Evolutionary conservation across 78 protist genomes (phyloP), one percentile per base, ranked within the genome.

Genomic region (Trichosphaerium sp.): DNA sequence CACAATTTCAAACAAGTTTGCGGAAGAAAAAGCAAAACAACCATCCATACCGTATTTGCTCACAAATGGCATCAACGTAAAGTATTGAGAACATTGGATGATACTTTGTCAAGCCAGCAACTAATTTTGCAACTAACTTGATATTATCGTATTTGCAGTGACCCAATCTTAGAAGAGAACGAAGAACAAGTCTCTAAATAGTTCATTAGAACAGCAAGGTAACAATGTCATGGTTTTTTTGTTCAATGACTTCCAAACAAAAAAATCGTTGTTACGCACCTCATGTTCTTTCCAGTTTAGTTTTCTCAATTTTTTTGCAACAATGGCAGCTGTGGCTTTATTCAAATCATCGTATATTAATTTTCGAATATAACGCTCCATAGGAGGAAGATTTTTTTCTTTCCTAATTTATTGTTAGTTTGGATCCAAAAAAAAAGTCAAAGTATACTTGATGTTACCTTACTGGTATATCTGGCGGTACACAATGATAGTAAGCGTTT

Each of bases 121-220:
- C 52, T 1, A 87, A 34, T 44, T 68, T 75, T 10, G 87, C 87
- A 0, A 81, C 56, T 35, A 76, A 44, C 38, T 71, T 71, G 59
- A 81, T 77, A 23, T 75, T 59, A 15, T 59, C 68, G 60, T 54
- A 83, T 26, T 60, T 62, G 28, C 70, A 65, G 35, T 76, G 68
- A 26, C 70, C 64, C 11, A 76, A 74, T 23, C 64, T 75, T 35
- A 70, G 37, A 32, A 82, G 61, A 47, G 37, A 8, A 28, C 39
- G n/a, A 28, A 28, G 18, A 57, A 15, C 18, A 26, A 18, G n/a
- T 18, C 35, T n/a, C n/a, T n/a, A 21, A n/a, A n/a, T 47, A 47
- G 32, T 47, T 44, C 15, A 15, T 15, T 21, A 44, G 49, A 44
- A 21, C 31, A 44, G 49, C 15, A 15, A 44, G 31, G 49, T 44